Evolutionary conservation across 495 filamentous ascomycete species (phyloP).

Genomic region (Talaromyces wortmannii): DNA sequence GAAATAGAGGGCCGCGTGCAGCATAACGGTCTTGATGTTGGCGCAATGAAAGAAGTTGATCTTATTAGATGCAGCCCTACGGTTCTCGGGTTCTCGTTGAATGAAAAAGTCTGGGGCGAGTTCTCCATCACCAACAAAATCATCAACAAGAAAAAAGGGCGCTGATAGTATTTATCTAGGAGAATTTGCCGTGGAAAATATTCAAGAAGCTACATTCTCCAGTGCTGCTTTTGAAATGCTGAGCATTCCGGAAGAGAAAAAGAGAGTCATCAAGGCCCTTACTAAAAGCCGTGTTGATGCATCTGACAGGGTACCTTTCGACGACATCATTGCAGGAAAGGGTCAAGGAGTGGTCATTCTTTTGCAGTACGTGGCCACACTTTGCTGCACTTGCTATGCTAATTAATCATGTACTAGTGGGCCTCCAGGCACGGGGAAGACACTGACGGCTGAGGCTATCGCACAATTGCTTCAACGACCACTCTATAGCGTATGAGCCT

Average conservation of each 20-base stretch:
- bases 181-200: slow-evolving; percentile 19
- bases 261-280: slow-evolving; percentile 14
- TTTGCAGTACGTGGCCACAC: slow-evolving; percentile 10
- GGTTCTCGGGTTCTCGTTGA: slow-evolving; percentile 18
- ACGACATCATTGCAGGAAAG: slow-evolving; percentile 24
- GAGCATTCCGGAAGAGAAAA: slow-evolving; percentile 12
- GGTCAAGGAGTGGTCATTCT: slow-evolving; percentile 29
- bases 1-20: slow-evolving; percentile 1
- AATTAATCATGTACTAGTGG: slow-evolving; percentile 43
- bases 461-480: slow-evolving; percentile 23
- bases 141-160: not conserved
- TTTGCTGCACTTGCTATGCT: slow-evolving; percentile 9
- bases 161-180: slow-evolving; percentile 7
- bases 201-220: slow-evolving; percentile 15
- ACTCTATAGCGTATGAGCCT: slow-evolving; percentile 11
- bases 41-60: slow-evolving; percentile 16
- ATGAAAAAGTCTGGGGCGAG: slow-evolving; percentile 14
- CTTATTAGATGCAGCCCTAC: slow-evolving; percentile 18
- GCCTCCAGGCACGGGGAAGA: slow-evolving; percentile 36
- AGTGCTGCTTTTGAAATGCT: slow-evolving; percentile 12
- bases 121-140: no score
- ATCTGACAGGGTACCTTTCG: slow-evolving; percentile 11
- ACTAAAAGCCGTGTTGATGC: slow-evolving; percentile 9
- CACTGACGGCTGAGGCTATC: slow-evolving; percentile 31
- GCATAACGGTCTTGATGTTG: slow-evolving; percentile 7